Percentiles rank a stretch among this genome's conserved stretches.
phyloP scores from a whole-genome alignment of 2,329 filamentous ascomycete species.

The Fusarium coffeatum region DNA sequence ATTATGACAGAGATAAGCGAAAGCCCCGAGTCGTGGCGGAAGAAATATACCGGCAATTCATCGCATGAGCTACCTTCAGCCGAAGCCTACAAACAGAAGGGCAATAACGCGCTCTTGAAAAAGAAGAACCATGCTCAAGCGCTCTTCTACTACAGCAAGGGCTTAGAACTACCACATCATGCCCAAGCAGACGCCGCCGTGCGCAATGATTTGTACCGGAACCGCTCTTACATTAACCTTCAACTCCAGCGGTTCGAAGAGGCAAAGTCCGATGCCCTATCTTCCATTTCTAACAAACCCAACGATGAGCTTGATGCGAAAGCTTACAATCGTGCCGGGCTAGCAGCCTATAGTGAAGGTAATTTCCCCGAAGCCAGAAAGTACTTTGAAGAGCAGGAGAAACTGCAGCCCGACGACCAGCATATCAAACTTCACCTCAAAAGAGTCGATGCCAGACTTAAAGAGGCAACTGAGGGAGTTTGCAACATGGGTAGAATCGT shows the following conservation, averaged over 20 bases:
- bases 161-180: conserved; percentile 20
- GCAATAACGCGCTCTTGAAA: conserved; percentile 44
- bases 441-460: conserved; percentile 38
- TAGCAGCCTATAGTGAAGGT: conserved; percentile 47
- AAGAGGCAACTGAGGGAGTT: conserved; percentile 38
- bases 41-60: rapidly evolving
- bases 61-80: not conserved
- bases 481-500: conserved; percentile 44
- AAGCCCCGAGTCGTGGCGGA: conserved; percentile 33
- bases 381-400: conserved; percentile 42
- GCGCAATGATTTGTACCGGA: conserved; percentile 49
- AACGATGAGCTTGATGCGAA: conserved; percentile 46
- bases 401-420: conserved; percentile 43
- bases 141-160: conserved; percentile 45
- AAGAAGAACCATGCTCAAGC: conserved; percentile 38
- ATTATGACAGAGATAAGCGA: conserved; percentile 30
- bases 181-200: conserved; percentile 22
- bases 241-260: conserved; percentile 49
- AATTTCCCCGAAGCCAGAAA: conserved; percentile 40
- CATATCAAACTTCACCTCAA: conserved; percentile 34
- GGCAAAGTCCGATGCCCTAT: conserved; percentile 45
- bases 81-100: conserved; percentile 43
- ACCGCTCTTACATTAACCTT: conserved; percentile 50
- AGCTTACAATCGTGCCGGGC: conserved; percentile 50
- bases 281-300: conserved; percentile 45